Evolutionary conservation across 2,329 filamentous ascomycete genomes (phyloP).

Genomic region (Beauveria australis): DNA sequence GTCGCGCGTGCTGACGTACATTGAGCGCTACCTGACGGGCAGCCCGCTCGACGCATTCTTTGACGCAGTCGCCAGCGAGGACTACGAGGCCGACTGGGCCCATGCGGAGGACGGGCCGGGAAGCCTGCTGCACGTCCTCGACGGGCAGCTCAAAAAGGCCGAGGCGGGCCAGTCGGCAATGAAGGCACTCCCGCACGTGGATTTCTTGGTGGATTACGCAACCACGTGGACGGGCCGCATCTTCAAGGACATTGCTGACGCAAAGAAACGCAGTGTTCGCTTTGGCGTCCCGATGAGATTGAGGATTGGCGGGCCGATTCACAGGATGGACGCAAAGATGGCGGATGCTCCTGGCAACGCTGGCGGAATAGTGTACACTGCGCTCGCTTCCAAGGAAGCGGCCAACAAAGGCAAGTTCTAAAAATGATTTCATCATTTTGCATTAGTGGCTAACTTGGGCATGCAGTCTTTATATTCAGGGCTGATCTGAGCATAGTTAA

Average conservation of each 20-base stretch:
- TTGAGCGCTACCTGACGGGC: constrained; percentile 58
- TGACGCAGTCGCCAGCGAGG: constrained; percentile 39
- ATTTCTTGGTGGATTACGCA: constrained; percentile 54
- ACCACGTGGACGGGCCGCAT: constrained; percentile 49
- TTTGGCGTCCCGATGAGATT: constrained; percentile 50
- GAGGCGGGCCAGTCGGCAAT: constrained; percentile 38
- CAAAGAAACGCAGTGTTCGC: constrained; percentile 59
- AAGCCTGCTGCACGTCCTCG: constrained; percentile 39
- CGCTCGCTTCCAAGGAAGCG: constrained; percentile 30
- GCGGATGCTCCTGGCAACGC: constrained; percentile 27
- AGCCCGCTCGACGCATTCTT: constrained; percentile 60
- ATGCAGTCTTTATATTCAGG: constrained; percentile 50
- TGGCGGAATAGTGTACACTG: constrained; percentile 32
- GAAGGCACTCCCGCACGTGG: constrained; percentile 51
- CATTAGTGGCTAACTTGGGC: constrained; percentile 19
- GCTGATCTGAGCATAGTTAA: constrained; percentile 44
- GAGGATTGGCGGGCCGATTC: constrained; percentile 35
- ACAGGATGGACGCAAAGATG: constrained; percentile 52
- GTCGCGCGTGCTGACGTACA: constrained; percentile 65
- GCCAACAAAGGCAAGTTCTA: constrained; percentile 27
- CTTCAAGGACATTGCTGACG: constrained; percentile 61
- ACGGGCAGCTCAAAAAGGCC: constrained; percentile 39
- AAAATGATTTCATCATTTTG: constrained; percentile 34
- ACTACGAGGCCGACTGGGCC: constrained; percentile 38
- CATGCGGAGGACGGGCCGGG: constrained; percentile 35